Conservation (phyloP, 2,329 filamentous ascomycete genomes). For the Sclerotinia trifoliorum region DNA sequence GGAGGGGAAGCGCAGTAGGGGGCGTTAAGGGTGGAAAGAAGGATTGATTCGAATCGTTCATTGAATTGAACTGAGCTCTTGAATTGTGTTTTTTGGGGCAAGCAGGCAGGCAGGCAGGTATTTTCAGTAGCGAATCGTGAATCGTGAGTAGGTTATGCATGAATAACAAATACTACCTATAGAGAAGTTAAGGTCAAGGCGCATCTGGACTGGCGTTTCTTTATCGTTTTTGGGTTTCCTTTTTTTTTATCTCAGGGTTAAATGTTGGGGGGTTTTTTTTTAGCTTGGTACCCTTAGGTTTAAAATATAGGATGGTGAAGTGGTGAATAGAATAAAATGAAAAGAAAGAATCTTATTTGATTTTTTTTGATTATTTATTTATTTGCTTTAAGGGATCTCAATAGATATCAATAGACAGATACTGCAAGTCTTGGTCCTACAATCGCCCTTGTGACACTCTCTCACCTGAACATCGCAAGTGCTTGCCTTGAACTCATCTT, state of each 20-base stretch:
- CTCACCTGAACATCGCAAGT: too few species aligned
- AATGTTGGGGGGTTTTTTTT: too few species aligned
- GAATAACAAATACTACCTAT: neutral
- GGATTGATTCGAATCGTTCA: neutral
- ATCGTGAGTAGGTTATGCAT: neutral
- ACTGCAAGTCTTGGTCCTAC: too few species aligned
- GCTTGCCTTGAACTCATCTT: too few species aligned
- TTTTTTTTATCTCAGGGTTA: neutral
- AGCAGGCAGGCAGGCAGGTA: neutral
- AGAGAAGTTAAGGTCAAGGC: neutral
- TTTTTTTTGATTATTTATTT: too few species aligned
- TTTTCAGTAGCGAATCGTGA: neutral
- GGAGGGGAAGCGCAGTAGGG: conserved; percentile 3
- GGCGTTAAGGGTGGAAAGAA: conserved; percentile 9
- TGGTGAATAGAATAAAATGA: too few species aligned
- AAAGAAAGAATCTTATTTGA: too few species aligned
- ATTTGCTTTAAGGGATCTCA: too few species aligned
- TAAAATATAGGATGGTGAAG: too few species aligned
- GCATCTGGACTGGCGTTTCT: conserved; percentile 7
- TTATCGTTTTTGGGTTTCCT: neutral
- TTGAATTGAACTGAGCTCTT: neutral
- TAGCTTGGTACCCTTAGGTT: too few species aligned
- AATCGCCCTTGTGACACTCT: too few species aligned
- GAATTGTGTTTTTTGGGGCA: neutral
- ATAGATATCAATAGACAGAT: too few species aligned